These are phyloP conservation scores for Mortierella sp. DNA, from an alignment of 371 early-diverging fungal species.

Conservation along the genomic window DNA sequence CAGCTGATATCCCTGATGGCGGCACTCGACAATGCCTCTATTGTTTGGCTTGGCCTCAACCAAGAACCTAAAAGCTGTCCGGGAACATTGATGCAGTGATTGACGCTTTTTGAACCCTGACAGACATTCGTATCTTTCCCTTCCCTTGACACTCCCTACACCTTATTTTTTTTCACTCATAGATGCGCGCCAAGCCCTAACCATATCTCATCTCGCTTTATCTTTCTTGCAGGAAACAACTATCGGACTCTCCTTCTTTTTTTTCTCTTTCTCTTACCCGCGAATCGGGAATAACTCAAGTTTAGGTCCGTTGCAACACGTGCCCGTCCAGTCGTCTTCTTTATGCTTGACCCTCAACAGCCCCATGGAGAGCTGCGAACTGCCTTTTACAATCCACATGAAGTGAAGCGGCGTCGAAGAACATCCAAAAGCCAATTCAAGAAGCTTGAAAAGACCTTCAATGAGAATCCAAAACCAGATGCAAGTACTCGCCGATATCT, in stretches of 20 bases:
- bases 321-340: neutral
- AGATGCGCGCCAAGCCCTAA: constrained; percentile 5
- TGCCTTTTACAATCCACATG: constrained; percentile 82
- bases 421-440: constrained; percentile 78
- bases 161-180: constrained; percentile 17
- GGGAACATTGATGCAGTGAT: neutral
- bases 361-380: constrained; percentile 73
- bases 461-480: constrained; percentile 75
- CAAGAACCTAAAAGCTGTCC: neutral
- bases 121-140: neutral
- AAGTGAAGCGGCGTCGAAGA: constrained; percentile 80
- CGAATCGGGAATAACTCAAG: neutral
- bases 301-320: neutral
- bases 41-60: neutral
- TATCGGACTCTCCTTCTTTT: neutral
- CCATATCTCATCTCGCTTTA: neutral
- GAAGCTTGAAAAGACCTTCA: constrained; percentile 75
- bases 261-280: neutral
- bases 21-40: neutral
- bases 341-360: constrained; percentile 48
- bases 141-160: constrained; percentile 11
- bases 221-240: neutral
- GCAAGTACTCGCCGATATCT: constrained; percentile 73
- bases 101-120: constrained; percentile 2
- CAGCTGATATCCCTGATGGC: neutral